Percentiles rank a stretch among this genome's conserved stretches.
Evolutionary conservation across 2,329 filamentous ascomycete genomes (phyloP).

Genomic region (Atkinsonella texensis): DNA sequence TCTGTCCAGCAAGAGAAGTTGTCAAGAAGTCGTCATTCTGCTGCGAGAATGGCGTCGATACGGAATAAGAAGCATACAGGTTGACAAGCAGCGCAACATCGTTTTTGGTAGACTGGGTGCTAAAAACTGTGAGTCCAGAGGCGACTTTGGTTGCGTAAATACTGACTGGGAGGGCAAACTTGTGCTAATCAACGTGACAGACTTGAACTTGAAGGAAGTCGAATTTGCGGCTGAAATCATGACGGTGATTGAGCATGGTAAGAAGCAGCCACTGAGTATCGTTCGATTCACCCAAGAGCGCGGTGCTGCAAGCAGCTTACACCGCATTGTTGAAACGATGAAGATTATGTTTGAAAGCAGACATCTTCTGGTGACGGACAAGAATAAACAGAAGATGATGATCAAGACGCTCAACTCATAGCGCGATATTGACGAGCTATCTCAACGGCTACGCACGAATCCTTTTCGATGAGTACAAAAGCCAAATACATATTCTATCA

Average conservation of each 20-base stretch:
- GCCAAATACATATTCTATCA: neutral
- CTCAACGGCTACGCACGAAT: neutral
- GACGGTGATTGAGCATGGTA: slow-evolving; percentile 76
- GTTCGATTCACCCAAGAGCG: slow-evolving; percentile 80
- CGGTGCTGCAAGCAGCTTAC: slow-evolving; percentile 84
- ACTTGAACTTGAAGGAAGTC: slow-evolving; percentile 75
- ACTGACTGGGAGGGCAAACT: neutral
- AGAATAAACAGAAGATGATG: slow-evolving; percentile 59
- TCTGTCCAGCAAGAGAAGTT: slow-evolving; percentile 53
- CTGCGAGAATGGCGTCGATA: slow-evolving; percentile 71
- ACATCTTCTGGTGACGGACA: slow-evolving; percentile 56
- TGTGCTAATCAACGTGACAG: slow-evolving; percentile 29
- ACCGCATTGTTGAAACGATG: slow-evolving; percentile 69
- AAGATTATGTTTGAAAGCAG: slow-evolving; percentile 54
- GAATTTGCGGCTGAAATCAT: slow-evolving; percentile 79
- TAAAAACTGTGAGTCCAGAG: slow-evolving; percentile 56
- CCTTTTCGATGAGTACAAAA: neutral
- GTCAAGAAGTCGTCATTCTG: slow-evolving; percentile 64
- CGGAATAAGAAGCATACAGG: slow-evolving; percentile 67
- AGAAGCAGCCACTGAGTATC: slow-evolving; percentile 63
- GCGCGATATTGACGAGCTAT: slow-evolving; percentile 10
- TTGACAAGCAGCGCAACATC: slow-evolving; percentile 68
- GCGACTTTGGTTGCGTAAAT: too few relatives aligned
- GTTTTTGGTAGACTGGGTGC: slow-evolving; percentile 68
- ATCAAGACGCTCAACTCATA: slow-evolving; percentile 50